Base-by-base conservation (phyloP, 345 rosid genomes). In the Raphanus sativus region DNA sequence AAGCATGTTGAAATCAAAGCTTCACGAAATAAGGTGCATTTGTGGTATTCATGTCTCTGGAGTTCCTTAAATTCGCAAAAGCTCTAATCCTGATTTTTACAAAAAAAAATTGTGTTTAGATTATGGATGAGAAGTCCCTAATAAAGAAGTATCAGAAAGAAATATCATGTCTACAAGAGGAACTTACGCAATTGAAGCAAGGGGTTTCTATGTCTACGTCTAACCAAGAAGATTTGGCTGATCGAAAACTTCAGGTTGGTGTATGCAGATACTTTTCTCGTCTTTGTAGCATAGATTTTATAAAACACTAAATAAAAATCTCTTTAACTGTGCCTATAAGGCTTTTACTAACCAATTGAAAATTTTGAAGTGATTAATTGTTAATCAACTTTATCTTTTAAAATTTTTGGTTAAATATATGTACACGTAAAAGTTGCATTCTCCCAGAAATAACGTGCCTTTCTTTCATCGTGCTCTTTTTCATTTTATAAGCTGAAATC, bases 101-200 rank as follows among this genome's bases (percentile, higher is more conserved):
- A 2, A 64, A 30, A 52, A 10, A 38, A 40, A 40, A 9, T 56
- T 24, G 17, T 21, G 69, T 84, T 12, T 84, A 96, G 99, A 93
- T 96, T 66, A 89, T 96, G 74, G 99, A 96, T 86, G 99, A 96
- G 71, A 96, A 96, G 74, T 96, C 99, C 48, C 86, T 96, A 45
- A 96, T 96, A 68, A 96, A 96, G 83, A 96, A 96, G 84, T 96
- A 96, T 78, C 99, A 96, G 80, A 90, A 85, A 82, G 99, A 96
- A 88, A 93, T 96, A 73, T 96, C 98, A 33, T 84, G 60, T 77
- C 90, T 96, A 79, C 94, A 93, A 85, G 60, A 84, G 29, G 99
- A 96, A 83, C 99, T 96, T 64, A 92, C 92, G 77, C 97, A 90
- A 59, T 74, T 96, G 83, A 93, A 81, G 86, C 70, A 13, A 1